These are phyloP conservation scores for Dichotomocladium elegans DNA, from an alignment of 371 early-diverging fungal genomes.

Conservation along the genomic window DNA sequence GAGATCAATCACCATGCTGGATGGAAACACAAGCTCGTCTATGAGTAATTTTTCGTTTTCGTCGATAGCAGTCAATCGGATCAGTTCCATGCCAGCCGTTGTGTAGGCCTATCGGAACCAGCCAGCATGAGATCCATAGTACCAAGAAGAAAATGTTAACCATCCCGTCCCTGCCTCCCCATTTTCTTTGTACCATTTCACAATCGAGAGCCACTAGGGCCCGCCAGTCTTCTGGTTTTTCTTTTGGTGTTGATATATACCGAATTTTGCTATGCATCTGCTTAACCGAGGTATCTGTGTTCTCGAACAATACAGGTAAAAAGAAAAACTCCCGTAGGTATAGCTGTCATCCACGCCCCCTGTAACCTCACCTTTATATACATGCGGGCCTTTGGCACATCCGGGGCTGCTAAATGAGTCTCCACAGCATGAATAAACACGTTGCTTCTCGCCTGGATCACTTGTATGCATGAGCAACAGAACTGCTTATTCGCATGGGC, in stretches of 20 bases:
- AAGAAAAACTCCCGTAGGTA: background rate
- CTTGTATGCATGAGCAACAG: background rate
- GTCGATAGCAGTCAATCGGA: slow-evolving; percentile 52
- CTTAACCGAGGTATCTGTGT: slow-evolving; percentile 13
- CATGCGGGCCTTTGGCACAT: slow-evolving; percentile 51
- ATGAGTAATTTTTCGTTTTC: slow-evolving; percentile 33
- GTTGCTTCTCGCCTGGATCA: slow-evolving; percentile 41
- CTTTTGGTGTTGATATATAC: slow-evolving; percentile 30
- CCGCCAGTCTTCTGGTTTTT: background rate
- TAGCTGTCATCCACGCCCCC: background rate
- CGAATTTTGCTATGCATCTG: slow-evolving; percentile 42
- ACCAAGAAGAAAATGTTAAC: background rate
- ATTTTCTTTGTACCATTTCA: slow-evolving; percentile 38
- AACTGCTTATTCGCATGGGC: background rate
- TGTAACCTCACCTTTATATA: slow-evolving; percentile 29
- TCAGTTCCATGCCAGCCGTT: slow-evolving; percentile 53
- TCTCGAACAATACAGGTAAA: too few species aligned
- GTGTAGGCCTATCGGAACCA: slow-evolving; percentile 37
- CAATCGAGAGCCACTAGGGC: slow-evolving; percentile 42
- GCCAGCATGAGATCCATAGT: background rate
- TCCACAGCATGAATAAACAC: slow-evolving; percentile 46
- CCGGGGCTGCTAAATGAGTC: slow-evolving; percentile 39
- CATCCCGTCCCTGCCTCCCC: background rate
- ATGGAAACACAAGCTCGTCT: slow-evolving; percentile 54
- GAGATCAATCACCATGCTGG: slow-evolving; percentile 47